A percentile compares a stretch with the other conserved stretches of the same genome.
Conservation (phyloP, 140 eudicot genomes). For the Oenanthe javanica region DNA sequence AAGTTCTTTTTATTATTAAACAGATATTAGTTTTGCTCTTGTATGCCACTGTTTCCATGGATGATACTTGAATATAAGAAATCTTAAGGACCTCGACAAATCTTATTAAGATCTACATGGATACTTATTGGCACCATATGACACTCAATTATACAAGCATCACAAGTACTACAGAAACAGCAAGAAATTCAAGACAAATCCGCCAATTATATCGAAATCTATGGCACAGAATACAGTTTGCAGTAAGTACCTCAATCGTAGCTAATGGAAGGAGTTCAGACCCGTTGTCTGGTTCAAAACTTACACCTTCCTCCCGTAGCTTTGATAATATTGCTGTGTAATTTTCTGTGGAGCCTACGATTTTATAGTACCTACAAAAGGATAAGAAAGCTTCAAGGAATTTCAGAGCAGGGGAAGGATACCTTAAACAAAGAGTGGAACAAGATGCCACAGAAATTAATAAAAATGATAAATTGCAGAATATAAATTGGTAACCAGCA, state of each 20-base stretch:
- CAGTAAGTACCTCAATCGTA: slow-evolving; percentile 57
- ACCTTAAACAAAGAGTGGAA: neutral
- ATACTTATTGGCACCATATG: neutral
- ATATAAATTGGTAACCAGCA: neutral
- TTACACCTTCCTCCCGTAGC: slow-evolving; percentile 72
- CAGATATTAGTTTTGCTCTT: neutral
- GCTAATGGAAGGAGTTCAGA: slow-evolving; percentile 66
- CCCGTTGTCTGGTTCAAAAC: slow-evolving; percentile 74
- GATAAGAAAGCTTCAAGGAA: neutral
- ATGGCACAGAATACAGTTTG: neutral
- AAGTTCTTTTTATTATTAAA: neutral
- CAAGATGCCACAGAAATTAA: neutral
- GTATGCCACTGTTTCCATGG: neutral
- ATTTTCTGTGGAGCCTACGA: slow-evolving; percentile 73
- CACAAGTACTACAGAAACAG: neutral
- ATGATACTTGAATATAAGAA: neutral
- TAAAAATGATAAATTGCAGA: neutral
- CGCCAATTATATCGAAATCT: neutral
- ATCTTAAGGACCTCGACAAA: neutral
- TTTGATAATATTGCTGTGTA: slow-evolving; percentile 60
- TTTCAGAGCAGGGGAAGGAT: neutral
- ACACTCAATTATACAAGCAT: neutral
- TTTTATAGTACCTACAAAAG: slow-evolving; percentile 55
- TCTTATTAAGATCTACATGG: neutral
- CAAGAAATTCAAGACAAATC: neutral